Evolutionary conservation across 345 rosid species (phyloP).

Genomic region (Moricandia moricandioides): DNA sequence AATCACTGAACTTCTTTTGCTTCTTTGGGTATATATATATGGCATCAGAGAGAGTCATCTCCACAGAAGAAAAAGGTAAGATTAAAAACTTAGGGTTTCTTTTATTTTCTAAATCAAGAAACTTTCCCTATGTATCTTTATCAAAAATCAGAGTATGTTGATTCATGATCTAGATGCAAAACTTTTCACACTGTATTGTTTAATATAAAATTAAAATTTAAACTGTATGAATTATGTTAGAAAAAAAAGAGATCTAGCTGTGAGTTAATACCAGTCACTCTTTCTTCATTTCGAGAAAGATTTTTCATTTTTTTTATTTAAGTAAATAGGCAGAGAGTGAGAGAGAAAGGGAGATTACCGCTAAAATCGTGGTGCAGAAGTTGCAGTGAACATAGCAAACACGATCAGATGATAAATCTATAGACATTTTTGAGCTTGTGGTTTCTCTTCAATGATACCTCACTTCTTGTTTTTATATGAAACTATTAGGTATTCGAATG

Average conservation of each 20-base stretch:
- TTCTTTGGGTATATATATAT: slow-evolving; percentile 21
- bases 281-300: neutral
- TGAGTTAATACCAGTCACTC: slow-evolving; percentile 1
- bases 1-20: slow-evolving; percentile 31
- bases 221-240: slow-evolving; percentile 7
- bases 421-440: slow-evolving; percentile 48
- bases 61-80: neutral
- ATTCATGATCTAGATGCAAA: slow-evolving; percentile 14
- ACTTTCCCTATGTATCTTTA: neutral
- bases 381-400: slow-evolving; percentile 97
- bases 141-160: neutral
- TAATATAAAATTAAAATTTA: neutral
- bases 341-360: slow-evolving; percentile 49
- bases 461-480: slow-evolving; percentile 8
- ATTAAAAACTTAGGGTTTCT: slow-evolving; percentile 30
- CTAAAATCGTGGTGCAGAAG: slow-evolving; percentile 96
- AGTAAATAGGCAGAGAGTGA: slow-evolving; percentile 7
- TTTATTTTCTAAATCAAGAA: slow-evolving; percentile 20
- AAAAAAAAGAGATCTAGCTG: slow-evolving; percentile 35
- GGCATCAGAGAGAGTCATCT: neutral
- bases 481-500: slow-evolving; percentile 8
- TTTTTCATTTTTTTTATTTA: neutral
- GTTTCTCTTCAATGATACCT: slow-evolving; percentile 3
- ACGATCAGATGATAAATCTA: slow-evolving; percentile 67
- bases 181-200: slow-evolving; percentile 1